Base-by-base conservation (phyloP, 768 basidiomycete genomes). In the Leccinellum luteum region DNA sequence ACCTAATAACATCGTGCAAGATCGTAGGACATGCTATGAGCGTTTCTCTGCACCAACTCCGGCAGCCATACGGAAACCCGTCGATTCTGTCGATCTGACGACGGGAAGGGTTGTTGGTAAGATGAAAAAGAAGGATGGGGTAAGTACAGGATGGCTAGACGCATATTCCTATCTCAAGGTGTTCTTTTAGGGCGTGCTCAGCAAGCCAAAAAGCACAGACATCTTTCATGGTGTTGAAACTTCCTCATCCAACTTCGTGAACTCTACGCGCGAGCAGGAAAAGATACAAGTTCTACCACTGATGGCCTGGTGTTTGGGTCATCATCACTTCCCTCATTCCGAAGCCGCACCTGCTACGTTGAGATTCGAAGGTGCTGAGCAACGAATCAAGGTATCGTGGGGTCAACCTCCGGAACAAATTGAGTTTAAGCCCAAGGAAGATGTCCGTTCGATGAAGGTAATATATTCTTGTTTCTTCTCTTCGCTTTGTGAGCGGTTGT, bases 261-360 rank as follows among this genome's bases (percentile, higher is more conserved):
- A 72, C 47, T 56, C 68, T 30, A 0, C 32, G 14, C 64, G 57
- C 6, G 56, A 55, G 44, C 62, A 31, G 34, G 62, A 64, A 30
- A 53, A 15, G 2, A 38, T 2, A 0, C 35, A 7, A 6, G 58
- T 15, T 41, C 52, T 70, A 3, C 73, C 71, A 35, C 52, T 73
- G 32, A 14, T 44, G 9, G 73, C 69, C 5, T 73, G 64, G 66
- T 73, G 60, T 52, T 56, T 74, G 5, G 71, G 71, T 35, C 56
- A 54, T 3, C 63, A 62, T 19, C 48, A 47, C 38, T 63, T 71
- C 48, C 27, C 17, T 48, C 54, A 62, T 50, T 54, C 60, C 38
- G 57, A 48, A 6, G 32, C 55, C 21, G n/a, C 56, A 8, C 60
- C 65, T 32, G 51, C 63, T 4, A 30, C 48, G 17, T 58, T 71